A percentile compares a stretch with the other conserved stretches of the same genome.
phyloP scores from a whole-genome alignment of 2,329 filamentous ascomycete species.

The Sporothrix schenckii region DNA sequence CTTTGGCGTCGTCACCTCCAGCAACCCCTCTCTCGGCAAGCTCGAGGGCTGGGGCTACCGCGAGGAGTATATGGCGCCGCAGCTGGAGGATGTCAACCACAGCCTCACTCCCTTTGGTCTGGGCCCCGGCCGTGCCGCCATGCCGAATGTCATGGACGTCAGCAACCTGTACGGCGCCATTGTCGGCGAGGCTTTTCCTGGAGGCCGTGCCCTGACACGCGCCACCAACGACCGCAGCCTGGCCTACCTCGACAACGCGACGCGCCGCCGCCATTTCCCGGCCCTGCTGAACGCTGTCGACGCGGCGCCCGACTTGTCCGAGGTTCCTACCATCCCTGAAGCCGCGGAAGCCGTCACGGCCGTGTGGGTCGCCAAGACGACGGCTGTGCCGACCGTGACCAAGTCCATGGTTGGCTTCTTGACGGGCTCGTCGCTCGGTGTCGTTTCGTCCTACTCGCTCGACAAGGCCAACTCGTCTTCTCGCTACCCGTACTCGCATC shows the following conservation, averaged over 20 bases:
- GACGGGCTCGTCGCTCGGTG: slow-evolving; percentile 78
- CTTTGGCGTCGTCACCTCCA: slow-evolving; percentile 74
- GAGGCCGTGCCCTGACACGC: slow-evolving; percentile 78
- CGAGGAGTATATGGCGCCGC: slow-evolving; percentile 73
- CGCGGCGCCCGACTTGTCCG: slow-evolving; percentile 62
- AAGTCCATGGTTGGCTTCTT: slow-evolving; percentile 80
- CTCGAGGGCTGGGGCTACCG: slow-evolving; percentile 80
- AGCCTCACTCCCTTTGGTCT: slow-evolving; percentile 75
- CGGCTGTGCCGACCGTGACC: slow-evolving; percentile 69
- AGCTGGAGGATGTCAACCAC: slow-evolving; percentile 76
- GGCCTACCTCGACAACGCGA: slow-evolving; percentile 66
- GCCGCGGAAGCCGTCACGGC: slow-evolving; percentile 72
- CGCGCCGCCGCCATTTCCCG: slow-evolving; percentile 48
- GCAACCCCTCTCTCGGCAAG: slow-evolving; percentile 76
- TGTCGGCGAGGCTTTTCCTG: slow-evolving; percentile 83
- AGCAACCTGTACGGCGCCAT: slow-evolving; percentile 83
- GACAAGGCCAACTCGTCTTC: slow-evolving; percentile 62
- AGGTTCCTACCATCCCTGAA: slow-evolving; percentile 70
- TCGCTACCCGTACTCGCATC: slow-evolving; percentile 70
- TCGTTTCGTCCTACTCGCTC: slow-evolving; percentile 80
- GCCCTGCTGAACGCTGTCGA: slow-evolving; percentile 41
- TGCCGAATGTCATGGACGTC: slow-evolving; percentile 87
- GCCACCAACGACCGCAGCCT: slow-evolving; percentile 73
- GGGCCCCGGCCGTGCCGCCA: slow-evolving; percentile 74
- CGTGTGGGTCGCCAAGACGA: slow-evolving; percentile 88